Base-by-base conservation (phyloP, 768 basidiomycete genomes). In the Boletus vinaceobasis region DNA sequence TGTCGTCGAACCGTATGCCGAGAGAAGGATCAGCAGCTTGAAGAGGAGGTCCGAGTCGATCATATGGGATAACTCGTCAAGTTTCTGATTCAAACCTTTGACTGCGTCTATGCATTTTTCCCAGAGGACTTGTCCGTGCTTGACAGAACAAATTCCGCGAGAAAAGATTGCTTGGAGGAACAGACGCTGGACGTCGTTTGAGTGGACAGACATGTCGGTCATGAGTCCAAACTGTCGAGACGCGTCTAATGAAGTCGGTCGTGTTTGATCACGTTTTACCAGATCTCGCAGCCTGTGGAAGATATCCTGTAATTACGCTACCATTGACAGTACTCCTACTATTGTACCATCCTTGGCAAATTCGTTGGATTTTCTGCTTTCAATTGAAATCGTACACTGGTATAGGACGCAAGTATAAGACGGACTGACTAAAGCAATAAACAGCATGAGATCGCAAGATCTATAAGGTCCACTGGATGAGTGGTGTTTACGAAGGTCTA, bases 161-260 rank as follows among this genome's bases (percentile, higher is more conserved):
- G 90, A 89, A 26, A 93, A 73, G 21, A 92, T 72, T 0, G 88
- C 83, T 58, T 94, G 92, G 19, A 93, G 79, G 61, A 90, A 93
- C 43, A 94, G 79, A 36, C 84, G 81, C 58, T 84, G 82, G 5
- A 89, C 84, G 66, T 92, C 88, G 67, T 73, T 73, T n/a, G 80
- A 62, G 36, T 75, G 74, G 39, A 76, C 77, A 75, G 83, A 76
- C 45, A 62, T 66, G 23, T 4, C 23, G 49, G 55, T 45, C 8
- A 19, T 7, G 42, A 33, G 33, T 23, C 23, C 23, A 23, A 23
- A 23, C 4, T 23, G 23, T 2, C 23, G 4, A 4, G 23, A 23
- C 45, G 47, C 23, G 47, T 26, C 33, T 6, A 17, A 14, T 39
- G 36, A 54, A 49, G 42, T 15, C 35, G 38, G 56, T 54, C 55